Conservation (phyloP, 495 filamentous ascomycete genomes). For the Penicillium macrosclerotiorum region DNA sequence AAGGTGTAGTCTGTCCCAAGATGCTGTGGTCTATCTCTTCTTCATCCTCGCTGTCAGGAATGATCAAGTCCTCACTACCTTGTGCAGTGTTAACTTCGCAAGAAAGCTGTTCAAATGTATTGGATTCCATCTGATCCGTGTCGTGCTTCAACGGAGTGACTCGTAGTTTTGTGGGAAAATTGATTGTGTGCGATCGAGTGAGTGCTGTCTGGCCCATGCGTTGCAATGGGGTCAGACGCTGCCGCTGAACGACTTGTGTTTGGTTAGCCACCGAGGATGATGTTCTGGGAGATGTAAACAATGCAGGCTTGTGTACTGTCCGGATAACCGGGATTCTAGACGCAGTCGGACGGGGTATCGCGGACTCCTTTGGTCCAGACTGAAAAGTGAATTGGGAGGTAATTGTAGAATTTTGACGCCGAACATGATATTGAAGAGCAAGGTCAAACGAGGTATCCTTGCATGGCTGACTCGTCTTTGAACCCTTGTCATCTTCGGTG, state of each 20-base stretch:
- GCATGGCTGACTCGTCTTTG: neutral
- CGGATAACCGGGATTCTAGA: conserved; percentile 16
- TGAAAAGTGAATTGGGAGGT: conserved; percentile 37
- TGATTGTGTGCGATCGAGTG: conserved; percentile 40
- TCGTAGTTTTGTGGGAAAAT: conserved; percentile 24
- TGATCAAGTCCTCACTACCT: conserved; percentile 76
- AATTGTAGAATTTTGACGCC: conserved; percentile 35
- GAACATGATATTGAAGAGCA: conserved; percentile 37
- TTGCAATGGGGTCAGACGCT: conserved; percentile 46
- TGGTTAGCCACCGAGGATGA: conserved; percentile 4
- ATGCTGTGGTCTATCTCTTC: conserved; percentile 44
- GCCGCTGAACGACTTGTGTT: conserved; percentile 19
- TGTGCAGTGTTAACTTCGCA: conserved; percentile 22
- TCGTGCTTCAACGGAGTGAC: no score
- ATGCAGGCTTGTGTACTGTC: conserved; percentile 3
- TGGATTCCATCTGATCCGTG: no score
- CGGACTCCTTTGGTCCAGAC: conserved; percentile 6
- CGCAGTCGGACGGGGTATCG: neutral
- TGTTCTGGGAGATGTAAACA: conserved; percentile 7
- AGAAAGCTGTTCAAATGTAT: no score
- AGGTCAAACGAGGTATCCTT: conserved; percentile 26
- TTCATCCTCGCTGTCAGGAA: conserved; percentile 68
- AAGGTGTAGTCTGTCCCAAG: conserved; percentile 12
- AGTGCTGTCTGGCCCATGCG: conserved; percentile 47
- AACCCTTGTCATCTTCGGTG: neutral